Evolutionary conservation across 768 basidiomycete species (phyloP).

Genomic region (Candolleomyces efflorescens): DNA sequence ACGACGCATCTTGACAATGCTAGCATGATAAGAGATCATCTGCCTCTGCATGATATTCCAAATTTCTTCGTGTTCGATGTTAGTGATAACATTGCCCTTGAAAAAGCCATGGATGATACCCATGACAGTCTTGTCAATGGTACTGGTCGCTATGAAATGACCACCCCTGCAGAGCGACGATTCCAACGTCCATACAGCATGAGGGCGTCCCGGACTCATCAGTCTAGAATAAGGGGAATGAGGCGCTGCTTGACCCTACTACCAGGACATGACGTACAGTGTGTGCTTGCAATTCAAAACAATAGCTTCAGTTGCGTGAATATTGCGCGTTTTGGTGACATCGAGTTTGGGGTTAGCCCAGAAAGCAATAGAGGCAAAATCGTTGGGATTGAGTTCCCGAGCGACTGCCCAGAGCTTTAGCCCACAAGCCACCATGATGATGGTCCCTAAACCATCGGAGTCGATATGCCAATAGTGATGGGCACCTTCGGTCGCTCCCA

Average conservation of each 20-base stretch:
- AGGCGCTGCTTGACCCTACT: no score
- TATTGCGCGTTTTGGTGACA: background rate
- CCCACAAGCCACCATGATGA: conserved; percentile 5
- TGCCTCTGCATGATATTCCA: conserved; percentile 10
- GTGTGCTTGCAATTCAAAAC: conserved; percentile 1
- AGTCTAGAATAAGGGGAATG: background rate
- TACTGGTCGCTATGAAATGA: conserved; percentile 16
- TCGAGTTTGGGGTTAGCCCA: background rate
- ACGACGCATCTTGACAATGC: background rate
- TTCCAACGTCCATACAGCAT: conserved; percentile 11
- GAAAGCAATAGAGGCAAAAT: background rate
- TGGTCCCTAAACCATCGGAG: conserved; percentile 12
- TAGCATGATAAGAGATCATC: conserved; percentile 10
- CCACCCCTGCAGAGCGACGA: conserved; percentile 17
- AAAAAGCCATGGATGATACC: conserved; percentile 16
- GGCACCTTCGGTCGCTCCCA: conserved; percentile 11
- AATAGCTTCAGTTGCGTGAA: background rate
- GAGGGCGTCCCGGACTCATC: conserved; percentile 16
- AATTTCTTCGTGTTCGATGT: conserved; percentile 10
- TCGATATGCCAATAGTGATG: conserved; percentile 15
- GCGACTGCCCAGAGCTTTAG: conserved; percentile 15
- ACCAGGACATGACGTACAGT: conserved; percentile 2
- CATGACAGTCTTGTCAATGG: conserved; percentile 11
- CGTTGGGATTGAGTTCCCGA: background rate
- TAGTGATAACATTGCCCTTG: conserved; percentile 8